A percentile compares a stretch with the other conserved stretches of the same genome.
Evolutionary conservation across 2,329 filamentous ascomycete genomes (phyloP).

Genomic region (Stromatinia cepivora): DNA sequence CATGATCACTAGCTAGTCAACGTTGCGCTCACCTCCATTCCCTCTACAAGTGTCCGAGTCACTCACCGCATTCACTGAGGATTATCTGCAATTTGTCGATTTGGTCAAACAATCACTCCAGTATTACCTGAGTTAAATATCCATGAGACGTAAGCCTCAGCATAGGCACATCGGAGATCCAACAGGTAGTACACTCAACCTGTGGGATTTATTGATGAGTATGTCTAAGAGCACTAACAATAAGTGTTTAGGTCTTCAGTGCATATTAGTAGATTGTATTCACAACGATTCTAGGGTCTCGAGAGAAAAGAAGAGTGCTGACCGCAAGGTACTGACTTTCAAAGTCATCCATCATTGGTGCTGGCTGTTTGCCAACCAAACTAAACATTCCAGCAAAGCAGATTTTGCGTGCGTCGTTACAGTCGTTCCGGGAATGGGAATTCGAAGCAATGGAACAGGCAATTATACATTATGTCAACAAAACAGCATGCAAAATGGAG

Average conservation of each 20-base stretch:
- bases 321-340: not conserved
- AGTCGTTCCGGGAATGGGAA: not conserved
- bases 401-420: not conserved
- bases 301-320: not conserved
- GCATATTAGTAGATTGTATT: not conserved
- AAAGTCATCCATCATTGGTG: not conserved
- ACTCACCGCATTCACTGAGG: conserved; percentile 2
- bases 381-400: not conserved
- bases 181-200: not conserved
- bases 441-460: not conserved
- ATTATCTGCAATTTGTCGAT: not conserved
- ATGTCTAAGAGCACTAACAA: not conserved
- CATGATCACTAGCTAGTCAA: not conserved
- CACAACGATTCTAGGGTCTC: not conserved
- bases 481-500: not conserved
- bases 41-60: not conserved
- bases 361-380: not conserved
- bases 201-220: conserved; percentile 1
- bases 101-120: not conserved
- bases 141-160: conserved; percentile 8
- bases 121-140: conserved; percentile 9
- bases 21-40: not conserved
- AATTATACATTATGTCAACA: not conserved
- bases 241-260: not conserved
- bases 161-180: not conserved